Evolutionary conservation across 208 protist species (phyloP).

Genomic region (Angomonas desouzai): DNA sequence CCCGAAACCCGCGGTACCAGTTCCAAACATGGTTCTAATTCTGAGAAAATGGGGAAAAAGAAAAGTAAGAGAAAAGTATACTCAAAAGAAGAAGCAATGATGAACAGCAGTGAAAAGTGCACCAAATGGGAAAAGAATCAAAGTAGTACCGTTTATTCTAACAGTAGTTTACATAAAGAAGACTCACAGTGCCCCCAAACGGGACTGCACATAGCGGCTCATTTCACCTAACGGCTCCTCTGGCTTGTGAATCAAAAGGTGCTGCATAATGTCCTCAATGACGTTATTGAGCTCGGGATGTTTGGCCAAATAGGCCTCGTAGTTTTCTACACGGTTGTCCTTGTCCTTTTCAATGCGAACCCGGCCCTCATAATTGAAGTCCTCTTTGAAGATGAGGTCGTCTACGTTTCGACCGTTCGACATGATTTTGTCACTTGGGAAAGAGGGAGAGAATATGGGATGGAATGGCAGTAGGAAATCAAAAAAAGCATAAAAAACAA

Average conservation of each 20-base stretch:
- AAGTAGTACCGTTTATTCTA: not conserved
- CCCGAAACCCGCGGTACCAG: not conserved
- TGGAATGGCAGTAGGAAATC: not conserved
- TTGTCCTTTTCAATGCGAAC: constrained; percentile 60
- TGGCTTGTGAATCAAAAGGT: constrained; percentile 59
- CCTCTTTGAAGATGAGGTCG: constrained; percentile 27
- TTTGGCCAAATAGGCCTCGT: constrained; percentile 40
- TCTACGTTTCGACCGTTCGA: constrained; percentile 7
- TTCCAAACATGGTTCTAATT: not conserved
- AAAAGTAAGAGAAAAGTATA: not conserved
- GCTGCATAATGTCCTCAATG: constrained; percentile 65
- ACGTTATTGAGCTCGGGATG: constrained; percentile 63
- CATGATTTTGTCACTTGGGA: not conserved
- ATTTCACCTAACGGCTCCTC: constrained; percentile 61
- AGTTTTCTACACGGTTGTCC: constrained; percentile 28
- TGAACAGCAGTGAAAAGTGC: not conserved
- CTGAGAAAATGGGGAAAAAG: not conserved
- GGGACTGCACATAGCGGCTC: constrained; percentile 42
- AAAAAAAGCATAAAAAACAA: not conserved
- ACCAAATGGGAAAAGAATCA: not conserved
- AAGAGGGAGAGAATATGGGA: not conserved
- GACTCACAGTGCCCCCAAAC: constrained; percentile 8
- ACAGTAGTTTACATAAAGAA: not conserved
- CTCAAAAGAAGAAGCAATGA: not conserved
- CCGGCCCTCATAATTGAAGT: constrained; percentile 70